Conservation (phyloP, 2,329 filamentous ascomycete species). For the Corniculantispora saksenae region DNA sequence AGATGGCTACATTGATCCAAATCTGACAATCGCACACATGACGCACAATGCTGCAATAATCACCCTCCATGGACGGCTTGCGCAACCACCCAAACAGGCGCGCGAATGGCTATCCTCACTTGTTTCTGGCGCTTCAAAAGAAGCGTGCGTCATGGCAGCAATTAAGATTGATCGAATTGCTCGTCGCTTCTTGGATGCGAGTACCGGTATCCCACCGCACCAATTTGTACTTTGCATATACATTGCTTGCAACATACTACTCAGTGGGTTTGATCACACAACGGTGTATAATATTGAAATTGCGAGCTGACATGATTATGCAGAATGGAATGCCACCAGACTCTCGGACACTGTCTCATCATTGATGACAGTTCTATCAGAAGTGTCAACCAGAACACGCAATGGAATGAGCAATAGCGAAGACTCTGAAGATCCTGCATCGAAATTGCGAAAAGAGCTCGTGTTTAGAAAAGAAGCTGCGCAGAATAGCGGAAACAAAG, state of each 20-base stretch:
- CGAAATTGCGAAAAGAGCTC: conserved; percentile 36
- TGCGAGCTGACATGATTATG: neutral
- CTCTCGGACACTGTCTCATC: conserved; percentile 33
- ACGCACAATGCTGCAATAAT: conserved; percentile 46
- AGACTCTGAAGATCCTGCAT: conserved; percentile 32
- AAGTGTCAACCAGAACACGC: conserved; percentile 40
- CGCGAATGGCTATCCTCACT: conserved; percentile 30
- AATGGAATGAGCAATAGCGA: conserved; percentile 29
- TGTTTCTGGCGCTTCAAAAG: conserved; percentile 40
- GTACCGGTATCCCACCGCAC: conserved; percentile 31
- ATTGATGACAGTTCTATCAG: conserved; percentile 34
- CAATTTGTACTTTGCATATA: conserved; percentile 44
- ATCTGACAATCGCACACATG: conserved; percentile 44
- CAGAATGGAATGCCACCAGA: conserved; percentile 29
- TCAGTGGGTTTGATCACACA: neutral
- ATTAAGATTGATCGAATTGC: conserved; percentile 40
- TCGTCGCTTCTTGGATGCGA: conserved; percentile 36
- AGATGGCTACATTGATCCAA: conserved; percentile 46
- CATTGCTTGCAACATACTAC: conserved; percentile 35
- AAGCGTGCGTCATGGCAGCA: conserved; percentile 42
- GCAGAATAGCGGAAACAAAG: neutral
- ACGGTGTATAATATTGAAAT: neutral
- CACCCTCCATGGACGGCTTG: conserved; percentile 42
- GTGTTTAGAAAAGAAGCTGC: neutral
- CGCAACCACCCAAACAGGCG: conserved; percentile 35